Conservation (phyloP, 2,329 filamentous ascomycete species). For the Colletotrichum somersetense region DNA sequence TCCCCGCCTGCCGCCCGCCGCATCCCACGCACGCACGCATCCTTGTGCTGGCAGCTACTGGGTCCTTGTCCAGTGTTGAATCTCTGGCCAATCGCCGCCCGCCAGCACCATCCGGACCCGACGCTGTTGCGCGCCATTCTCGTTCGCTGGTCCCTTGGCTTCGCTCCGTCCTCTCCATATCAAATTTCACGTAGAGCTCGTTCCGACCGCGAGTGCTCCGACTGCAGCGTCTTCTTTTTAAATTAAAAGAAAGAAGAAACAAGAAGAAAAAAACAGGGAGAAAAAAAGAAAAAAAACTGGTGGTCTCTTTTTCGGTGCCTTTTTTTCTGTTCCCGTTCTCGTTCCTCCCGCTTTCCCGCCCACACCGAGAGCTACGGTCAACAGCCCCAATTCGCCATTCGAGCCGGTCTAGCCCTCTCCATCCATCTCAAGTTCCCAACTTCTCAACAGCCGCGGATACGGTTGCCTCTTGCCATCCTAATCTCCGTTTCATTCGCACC, state of each 20-base stretch:
- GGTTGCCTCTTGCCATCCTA: constrained; percentile 40
- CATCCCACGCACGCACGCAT: background rate
- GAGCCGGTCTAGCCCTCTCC: constrained; percentile 18
- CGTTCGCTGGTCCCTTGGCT: background rate
- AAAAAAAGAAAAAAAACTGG: too few species aligned
- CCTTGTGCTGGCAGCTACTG: constrained; percentile 22
- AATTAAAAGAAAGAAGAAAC: background rate
- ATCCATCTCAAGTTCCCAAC: constrained; percentile 5
- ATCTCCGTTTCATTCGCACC: constrained; percentile 33
- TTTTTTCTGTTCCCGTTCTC: background rate
- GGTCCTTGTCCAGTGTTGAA: background rate
- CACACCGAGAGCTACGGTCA: constrained; percentile 17
- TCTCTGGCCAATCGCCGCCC: constrained; percentile 32
- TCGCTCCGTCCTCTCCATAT: constrained; percentile 32
- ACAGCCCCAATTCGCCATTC: constrained; percentile 10
- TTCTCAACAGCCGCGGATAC: constrained; percentile 34
- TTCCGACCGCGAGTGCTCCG: constrained; percentile 21
- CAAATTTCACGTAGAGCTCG: constrained; percentile 37
- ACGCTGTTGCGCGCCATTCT: constrained; percentile 19
- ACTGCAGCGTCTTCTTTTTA: constrained; percentile 28
- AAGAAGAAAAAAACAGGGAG: too few species aligned
- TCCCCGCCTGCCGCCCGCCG: constrained; percentile 8
- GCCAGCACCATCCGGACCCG: constrained; percentile 29
- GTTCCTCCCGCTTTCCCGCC: constrained; percentile 4
- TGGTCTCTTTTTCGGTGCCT: too few species aligned